A percentile compares a stretch with the other conserved stretches of the same genome.
These are phyloP conservation scores for Solanum lycopersicoides DNA, from an alignment of 257 asterid genomes.

Conservation along the genomic window DNA sequence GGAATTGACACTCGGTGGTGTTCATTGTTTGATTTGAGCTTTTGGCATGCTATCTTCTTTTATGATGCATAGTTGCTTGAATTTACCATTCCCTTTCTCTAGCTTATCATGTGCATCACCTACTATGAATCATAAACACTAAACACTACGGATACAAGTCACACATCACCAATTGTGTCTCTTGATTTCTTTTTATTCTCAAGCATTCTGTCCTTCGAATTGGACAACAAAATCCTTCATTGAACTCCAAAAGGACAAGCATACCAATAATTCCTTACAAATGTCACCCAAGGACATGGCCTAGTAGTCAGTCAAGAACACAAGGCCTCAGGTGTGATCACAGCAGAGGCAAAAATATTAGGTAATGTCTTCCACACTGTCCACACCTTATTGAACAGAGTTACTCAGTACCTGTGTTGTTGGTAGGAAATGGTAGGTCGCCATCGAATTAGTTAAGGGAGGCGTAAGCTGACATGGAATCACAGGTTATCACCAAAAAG, in stretches of 20 bases:
- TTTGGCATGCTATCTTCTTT: no score
- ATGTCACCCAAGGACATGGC: background rate
- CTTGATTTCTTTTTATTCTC: background rate
- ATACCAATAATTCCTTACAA: background rate
- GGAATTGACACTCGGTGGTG: no score
- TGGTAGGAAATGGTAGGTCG: no score
- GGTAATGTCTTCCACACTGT: background rate
- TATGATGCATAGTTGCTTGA: background rate
- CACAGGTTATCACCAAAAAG: no score
- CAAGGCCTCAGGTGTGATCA: background rate
- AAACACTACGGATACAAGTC: background rate
- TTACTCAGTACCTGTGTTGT: background rate
- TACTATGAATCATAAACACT: background rate
- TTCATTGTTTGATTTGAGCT: no score
- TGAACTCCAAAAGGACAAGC: background rate
- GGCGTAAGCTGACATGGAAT: no score
- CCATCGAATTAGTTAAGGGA: no score
- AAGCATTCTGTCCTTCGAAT: background rate
- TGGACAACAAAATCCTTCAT: background rate
- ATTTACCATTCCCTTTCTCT: background rate
- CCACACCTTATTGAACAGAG: background rate
- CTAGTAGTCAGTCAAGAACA: background rate
- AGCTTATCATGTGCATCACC: background rate
- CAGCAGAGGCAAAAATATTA: background rate
- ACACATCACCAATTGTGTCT: background rate